Evolutionary conservation across 1,139 yeast genomes (phyloP).

Genomic region (Candida sanyaensis): DNA sequence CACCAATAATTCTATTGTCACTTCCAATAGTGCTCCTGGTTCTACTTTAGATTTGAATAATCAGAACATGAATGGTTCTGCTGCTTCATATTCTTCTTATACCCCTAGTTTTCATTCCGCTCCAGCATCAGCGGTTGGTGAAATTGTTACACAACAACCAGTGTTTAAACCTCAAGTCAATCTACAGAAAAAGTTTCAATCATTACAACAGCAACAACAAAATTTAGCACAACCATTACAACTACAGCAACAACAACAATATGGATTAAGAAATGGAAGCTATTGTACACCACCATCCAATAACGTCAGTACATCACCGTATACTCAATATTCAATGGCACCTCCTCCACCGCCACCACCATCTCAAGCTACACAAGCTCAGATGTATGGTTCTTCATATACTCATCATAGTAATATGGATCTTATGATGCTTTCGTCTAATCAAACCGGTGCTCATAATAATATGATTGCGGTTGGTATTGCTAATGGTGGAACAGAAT

Average conservation of each 20-base stretch:
- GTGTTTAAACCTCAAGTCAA: constrained; percentile 20
- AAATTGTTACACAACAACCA: background rate
- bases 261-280: background rate
- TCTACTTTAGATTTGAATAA: constrained; percentile 3
- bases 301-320: constrained; percentile 2
- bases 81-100: background rate
- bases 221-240: constrained; percentile 7
- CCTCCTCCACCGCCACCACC: constrained; percentile 1
- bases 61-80: constrained; percentile 1
- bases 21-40: background rate
- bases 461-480: background rate
- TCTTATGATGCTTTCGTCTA: constrained; percentile 16
- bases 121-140: background rate
- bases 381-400: constrained; percentile 3
- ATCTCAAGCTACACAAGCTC: background rate
- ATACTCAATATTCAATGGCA: constrained; percentile 3
- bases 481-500: background rate
- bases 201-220: constrained; percentile 16
- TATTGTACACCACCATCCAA: constrained; percentile 8
- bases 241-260: constrained; percentile 12
- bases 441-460: constrained; percentile 1
- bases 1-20: background rate
- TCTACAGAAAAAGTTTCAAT: constrained; percentile 25
- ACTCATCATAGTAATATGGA: constrained; percentile 16
- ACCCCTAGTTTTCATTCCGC: background rate